phyloP scores from a whole-genome alignment of 257 asterid genomes.

The Scutellaria minor region DNA sequence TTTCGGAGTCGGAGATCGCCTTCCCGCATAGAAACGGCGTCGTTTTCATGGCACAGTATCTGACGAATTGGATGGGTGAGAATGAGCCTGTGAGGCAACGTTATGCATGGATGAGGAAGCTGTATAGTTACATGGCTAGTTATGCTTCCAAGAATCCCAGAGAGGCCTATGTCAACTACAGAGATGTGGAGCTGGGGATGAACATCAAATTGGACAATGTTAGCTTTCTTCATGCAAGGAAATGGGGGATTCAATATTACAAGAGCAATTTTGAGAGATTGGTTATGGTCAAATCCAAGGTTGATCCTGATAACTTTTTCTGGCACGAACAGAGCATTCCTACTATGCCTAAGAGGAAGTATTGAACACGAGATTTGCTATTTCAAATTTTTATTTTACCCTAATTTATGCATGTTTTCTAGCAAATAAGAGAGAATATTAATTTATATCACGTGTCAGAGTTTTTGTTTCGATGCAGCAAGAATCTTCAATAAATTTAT shows the following conservation, averaged over 20 bases:
- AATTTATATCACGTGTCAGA: neutral
- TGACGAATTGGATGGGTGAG: conserved; percentile 21
- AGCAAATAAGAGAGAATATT: neutral
- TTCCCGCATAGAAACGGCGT: conserved; percentile 34
- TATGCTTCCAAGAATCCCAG: conserved; percentile 23
- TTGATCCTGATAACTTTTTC: conserved; percentile 37
- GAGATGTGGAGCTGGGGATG: conserved; percentile 37
- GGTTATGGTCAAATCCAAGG: conserved; percentile 27
- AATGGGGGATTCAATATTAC: conserved; percentile 20
- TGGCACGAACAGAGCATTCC: conserved; percentile 42
- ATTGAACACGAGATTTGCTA: no score
- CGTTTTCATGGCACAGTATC: conserved; percentile 31
- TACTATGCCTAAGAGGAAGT: neutral
- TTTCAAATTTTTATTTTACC: no score
- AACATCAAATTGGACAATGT: neutral
- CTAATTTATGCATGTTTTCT: neutral
- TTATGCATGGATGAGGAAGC: conserved; percentile 17
- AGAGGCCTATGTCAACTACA: conserved; percentile 38
- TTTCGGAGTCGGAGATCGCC: conserved; percentile 3
- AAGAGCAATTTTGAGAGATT: conserved; percentile 21
- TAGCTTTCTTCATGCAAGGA: neutral
- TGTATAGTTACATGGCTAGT: conserved; percentile 20
- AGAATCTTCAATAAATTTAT: neutral
- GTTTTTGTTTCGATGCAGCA: neutral
- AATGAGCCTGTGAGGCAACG: neutral